Evolutionary conservation across 768 basidiomycete genomes (phyloP), one percentile per base, ranked within the genome.

Genomic region (Russula lepida): DNA sequence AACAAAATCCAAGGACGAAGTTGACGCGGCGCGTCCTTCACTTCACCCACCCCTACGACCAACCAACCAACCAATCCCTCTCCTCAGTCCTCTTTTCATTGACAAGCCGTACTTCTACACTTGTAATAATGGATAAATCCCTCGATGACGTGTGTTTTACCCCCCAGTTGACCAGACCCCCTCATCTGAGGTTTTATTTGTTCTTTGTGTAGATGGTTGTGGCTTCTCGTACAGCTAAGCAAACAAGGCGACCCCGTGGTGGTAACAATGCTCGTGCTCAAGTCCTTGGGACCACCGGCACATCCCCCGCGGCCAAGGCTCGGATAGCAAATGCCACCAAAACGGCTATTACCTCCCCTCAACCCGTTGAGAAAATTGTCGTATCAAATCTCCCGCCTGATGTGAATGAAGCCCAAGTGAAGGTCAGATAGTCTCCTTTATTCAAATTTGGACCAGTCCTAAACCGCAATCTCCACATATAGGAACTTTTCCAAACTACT

Each of bases 401-500:
- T 70, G 95, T 99, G 56, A 95, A 92, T 67, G 95, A 98, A 72
- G 76, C 79, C 19, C 92, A 97, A 74, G 84, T 99, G 74, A 91
- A 89, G 83, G 97, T 98, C 64, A 63, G 82, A 77, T 11, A 35
- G 17, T 19, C 30, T 2, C 35, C 54, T 55, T 28, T 37, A 32
- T 32, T 41, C 6, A 15, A 30, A 27, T 12, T 30, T 21, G 15
- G 48, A 43, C 53, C 9, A 6, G 27, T 56, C 23, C 19, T 21
- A 28, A 28, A 23, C 46, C 54, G 41, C 55, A 8, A 52, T 57
- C 17, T 60, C 47, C 19, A 62, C 57, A 13, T 54, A 62, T 54
- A 99, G 97, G 97, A 99, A 71, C 82, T 99, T 39, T 98, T 99
- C 77, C 78, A 81, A 58, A 81, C 84, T 2, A 98, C 95, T 21